These are phyloP conservation scores for Globisporangium heterothallicum DNA, from an alignment of 352 stramenopile species.

Conservation along the genomic window DNA sequence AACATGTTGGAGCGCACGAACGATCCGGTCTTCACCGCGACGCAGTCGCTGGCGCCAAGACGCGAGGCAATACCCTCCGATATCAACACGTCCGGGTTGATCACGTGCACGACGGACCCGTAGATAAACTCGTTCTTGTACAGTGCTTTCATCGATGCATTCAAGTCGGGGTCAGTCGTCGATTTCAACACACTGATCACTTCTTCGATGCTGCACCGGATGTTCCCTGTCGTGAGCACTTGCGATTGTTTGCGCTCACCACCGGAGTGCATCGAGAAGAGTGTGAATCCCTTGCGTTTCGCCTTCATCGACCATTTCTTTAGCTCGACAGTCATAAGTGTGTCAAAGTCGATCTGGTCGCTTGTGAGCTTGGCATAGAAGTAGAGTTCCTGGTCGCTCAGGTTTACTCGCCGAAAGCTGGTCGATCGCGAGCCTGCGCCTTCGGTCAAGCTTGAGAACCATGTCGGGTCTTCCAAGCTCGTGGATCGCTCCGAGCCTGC, in stretches of 20 bases:
- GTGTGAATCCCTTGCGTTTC: conserved; percentile 1
- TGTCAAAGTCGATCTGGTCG: conserved; percentile 3
- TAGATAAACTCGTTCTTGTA: conserved; percentile 27
- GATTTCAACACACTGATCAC: conserved; percentile 2
- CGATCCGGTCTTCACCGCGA: conserved; percentile 35
- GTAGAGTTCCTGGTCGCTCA: conserved; percentile 8
- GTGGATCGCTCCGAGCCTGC: too few species aligned
- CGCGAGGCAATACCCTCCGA: background rate
- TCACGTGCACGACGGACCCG: conserved; percentile 34
- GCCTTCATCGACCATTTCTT: conserved; percentile 3
- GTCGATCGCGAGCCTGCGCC: background rate
- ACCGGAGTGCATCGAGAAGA: conserved; percentile 4
- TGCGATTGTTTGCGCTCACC: background rate
- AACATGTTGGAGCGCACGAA: conserved; percentile 33
- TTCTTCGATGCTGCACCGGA: conserved; percentile 11
- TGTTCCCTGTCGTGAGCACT: conserved; percentile 6
- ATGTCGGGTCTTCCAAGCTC: background rate
- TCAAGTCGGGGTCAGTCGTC: background rate
- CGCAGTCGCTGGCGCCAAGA: conserved; percentile 17
- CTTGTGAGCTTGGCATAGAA: background rate
- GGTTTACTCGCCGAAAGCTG: background rate
- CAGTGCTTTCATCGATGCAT: conserved; percentile 12
- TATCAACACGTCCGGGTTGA: background rate
- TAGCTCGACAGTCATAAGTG: background rate
- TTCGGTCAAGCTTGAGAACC: background rate